Percentiles rank a stretch among this genome's conserved stretches.
Evolutionary conservation across 192 early-diverging fungal species (phyloP).

Genomic region (Mycoemilia scoparia): DNA sequence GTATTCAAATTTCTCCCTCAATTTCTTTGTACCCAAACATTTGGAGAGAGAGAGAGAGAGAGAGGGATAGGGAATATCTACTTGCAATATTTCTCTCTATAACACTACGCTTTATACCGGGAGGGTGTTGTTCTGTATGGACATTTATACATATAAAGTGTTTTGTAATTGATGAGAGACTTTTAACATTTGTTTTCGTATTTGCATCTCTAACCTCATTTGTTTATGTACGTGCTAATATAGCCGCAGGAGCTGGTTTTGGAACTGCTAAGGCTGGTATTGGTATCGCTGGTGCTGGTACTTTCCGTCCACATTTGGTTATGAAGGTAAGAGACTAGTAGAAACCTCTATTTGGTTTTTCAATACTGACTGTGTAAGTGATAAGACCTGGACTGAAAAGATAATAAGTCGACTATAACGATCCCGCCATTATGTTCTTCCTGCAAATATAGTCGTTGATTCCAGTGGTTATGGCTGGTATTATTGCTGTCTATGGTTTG

Average conservation of each 20-base stretch:
- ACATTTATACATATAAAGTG: no score
- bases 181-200: no score
- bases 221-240: slow-evolving; percentile 4
- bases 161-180: no score
- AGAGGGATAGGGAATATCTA: no score
- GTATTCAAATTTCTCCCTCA: neutral
- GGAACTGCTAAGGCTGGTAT: slow-evolving; percentile 95
- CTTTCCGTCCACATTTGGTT: slow-evolving; percentile 80
- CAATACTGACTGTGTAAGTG: no score
- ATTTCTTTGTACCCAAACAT: neutral
- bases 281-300: slow-evolving; percentile 86
- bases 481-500: slow-evolving; percentile 95
- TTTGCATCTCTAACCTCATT: slow-evolving; percentile 1
- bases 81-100: no score
- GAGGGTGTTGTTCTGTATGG: no score
- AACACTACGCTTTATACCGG: no score
- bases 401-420: neutral
- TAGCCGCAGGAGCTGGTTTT: slow-evolving; percentile 92
- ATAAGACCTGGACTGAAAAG: no score
- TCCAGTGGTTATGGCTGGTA: slow-evolving; percentile 98
- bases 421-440: neutral
- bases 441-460: slow-evolving; percentile 48
- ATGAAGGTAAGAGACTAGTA: no score
- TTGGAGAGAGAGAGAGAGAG: no score
- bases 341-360: no score